Percentiles rank a stretch among this genome's conserved stretches.
phyloP scores from a whole-genome alignment of 257 asterid genomes.

The Solanum bulbocastanum region DNA sequence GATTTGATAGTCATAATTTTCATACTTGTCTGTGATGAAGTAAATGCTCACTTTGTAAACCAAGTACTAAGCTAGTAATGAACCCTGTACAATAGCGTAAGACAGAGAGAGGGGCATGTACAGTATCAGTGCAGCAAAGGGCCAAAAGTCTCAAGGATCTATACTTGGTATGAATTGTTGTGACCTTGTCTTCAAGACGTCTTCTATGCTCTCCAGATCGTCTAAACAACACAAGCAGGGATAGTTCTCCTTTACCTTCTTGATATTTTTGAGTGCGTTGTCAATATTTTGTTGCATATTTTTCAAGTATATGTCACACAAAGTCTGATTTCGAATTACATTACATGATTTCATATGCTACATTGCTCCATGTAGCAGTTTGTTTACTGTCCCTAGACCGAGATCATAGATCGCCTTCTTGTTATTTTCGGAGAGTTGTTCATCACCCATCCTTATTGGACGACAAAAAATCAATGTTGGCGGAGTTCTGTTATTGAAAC shows the following conservation, averaged over 20 bases:
- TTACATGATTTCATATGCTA: too few relatives aligned
- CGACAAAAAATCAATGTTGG: slow-evolving; percentile 47
- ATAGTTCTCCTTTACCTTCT: background rate
- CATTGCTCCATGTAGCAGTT: background rate
- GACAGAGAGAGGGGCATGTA: background rate
- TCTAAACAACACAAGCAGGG: background rate
- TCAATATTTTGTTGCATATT: too few relatives aligned
- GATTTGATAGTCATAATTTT: background rate
- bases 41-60: background rate
- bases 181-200: background rate
- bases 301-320: too few relatives aligned
- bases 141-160: background rate
- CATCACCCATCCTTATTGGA: slow-evolving; percentile 43
- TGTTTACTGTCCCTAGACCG: slow-evolving; percentile 41
- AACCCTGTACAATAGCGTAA: background rate
- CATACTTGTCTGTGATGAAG: background rate
- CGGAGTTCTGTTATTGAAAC: slow-evolving; percentile 19
- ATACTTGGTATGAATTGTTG: background rate
- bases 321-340: too few relatives aligned
- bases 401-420: slow-evolving; percentile 59
- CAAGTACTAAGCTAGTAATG: too few relatives aligned
- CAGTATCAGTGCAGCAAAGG: background rate
- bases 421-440: slow-evolving; percentile 25
- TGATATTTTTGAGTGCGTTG: background rate
- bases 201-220: background rate